Percentiles rank a stretch among this genome's conserved stretches.
phyloP scores from a whole-genome alignment of 345 rosid genomes.

The Triadica sebifera region DNA sequence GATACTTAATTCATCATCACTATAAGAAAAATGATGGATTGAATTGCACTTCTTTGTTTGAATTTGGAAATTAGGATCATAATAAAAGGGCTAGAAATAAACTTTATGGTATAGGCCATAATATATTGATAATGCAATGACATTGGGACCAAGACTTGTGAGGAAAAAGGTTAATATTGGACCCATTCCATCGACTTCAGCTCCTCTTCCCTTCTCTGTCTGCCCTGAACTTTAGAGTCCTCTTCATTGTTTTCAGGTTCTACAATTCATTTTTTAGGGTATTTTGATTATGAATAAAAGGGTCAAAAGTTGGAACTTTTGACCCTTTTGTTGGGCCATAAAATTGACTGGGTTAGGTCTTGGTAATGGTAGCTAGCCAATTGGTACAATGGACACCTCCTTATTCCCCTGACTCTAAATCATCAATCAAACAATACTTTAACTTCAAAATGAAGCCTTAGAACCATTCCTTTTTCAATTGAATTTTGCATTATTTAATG shows the following conservation, averaged over 20 bases:
- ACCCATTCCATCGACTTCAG: constrained; percentile 20
- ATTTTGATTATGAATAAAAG: too few relatives aligned
- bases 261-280: too few relatives aligned
- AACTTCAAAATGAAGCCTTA: constrained; percentile 32
- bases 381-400: background rate
- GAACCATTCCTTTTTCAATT: too few relatives aligned
- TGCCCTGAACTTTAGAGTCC: too few relatives aligned
- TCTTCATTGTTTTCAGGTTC: too few relatives aligned
- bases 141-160: background rate
- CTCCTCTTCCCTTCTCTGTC: too few relatives aligned
- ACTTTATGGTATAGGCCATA: constrained; percentile 1
- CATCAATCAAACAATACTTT: constrained; percentile 26
- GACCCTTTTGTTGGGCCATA: constrained; percentile 2
- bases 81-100: background rate
- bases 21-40: too few relatives aligned
- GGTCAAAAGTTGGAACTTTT: too few relatives aligned
- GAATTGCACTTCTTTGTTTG: too few relatives aligned
- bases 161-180: constrained; percentile 11
- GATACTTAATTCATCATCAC: too few relatives aligned
- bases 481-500: background rate
- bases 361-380: constrained; percentile 19
- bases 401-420: constrained; percentile 12
- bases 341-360: constrained; percentile 10
- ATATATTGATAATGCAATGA: background rate
- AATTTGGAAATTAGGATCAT: too few relatives aligned